Base-by-base conservation (phyloP, 2,329 filamentous ascomycete species). In the Aquanectria penicillioides region DNA sequence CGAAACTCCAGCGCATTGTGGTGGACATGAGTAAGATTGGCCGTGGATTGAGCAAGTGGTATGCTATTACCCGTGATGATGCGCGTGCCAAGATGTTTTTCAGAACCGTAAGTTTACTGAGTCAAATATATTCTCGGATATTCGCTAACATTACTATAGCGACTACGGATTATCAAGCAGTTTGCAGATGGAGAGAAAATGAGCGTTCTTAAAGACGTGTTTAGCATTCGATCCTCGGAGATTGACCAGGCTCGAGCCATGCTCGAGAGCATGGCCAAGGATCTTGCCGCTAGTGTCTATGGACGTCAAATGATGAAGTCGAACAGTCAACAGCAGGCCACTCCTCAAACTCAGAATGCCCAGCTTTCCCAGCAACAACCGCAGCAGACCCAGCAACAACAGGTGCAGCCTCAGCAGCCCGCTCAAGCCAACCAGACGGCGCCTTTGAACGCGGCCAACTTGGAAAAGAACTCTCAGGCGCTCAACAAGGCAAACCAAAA, bases 191-290 rank as follows among this genome's bases (percentile, higher is more conserved):
- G 78, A 12, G 79, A 83, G 2, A 72, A 74, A 43, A 79, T 83
- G 76, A 74, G 69, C 3, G 72, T 74, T 2, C 71, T 81, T 10
- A 84, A 80, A 61, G 76, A 81, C 6, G 72, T 70, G 3, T 84
- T 89, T 40, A 85, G 83, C 20, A 81, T 89, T 15, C 75, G 72
- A n/a, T 69, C 75, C 0, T 66, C 75, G 4, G 86, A 89, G 47
- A 69, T 88, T 18, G 82, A 86, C 23, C 74, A 80, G 22, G 78
- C 79, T 25, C 75, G 77, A 47, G 71, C 67, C 5, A 75, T 87
- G 71, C 67, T 87, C 9, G 77, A 81, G 62, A 79, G 76, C 48
- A 87, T 88, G 77, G 77, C 77, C 1, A 80, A 79, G 61, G 85
- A 87, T 50, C 59, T 78, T 18, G 69, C 73, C 7, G 70, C 70